Evolutionary conservation across 2,329 filamentous ascomycete genomes (phyloP), one percentile per base, ranked within the genome.

Genomic region (Neopestalotiopsis rosae): DNA sequence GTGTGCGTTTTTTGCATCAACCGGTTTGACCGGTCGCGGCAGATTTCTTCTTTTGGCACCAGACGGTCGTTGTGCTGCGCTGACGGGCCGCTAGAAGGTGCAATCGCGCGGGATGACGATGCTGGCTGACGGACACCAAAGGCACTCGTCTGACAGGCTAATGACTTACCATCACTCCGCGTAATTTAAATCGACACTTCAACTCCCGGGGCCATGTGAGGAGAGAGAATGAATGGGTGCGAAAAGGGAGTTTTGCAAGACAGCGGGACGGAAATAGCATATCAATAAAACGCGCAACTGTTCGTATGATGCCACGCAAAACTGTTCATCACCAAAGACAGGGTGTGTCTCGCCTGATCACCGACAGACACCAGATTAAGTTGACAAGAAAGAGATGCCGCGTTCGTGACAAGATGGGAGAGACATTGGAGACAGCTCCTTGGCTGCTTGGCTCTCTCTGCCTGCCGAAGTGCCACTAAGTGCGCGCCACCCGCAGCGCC

Each of bases 91-190:
- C 17, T 52, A 2, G 17, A 52, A 17, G 45, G 17, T 17, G 45
- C 20, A 20, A 17, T 17, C 45, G 20, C 45, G 45, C 17, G 20
- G 17, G 45, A 52, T 52, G 45, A 52, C 45, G 45, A 20, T 20
- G 45, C 45, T 52, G 45, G 45, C 45, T 52, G 45, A 52, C 45
- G 45, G 45, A 10, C 45, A 52, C 45, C 45, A 52, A 12, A 52
- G 17, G 45, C n/a, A 7, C 20, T 52, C 45, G 45, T 52, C 45
- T 52, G 45, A 52, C 45, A 52, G 45, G 45, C 45, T 52, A 52
- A 52, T 52, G 45, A 52, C 20, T 52, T 52, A 52, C 45, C 45
- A 52, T 52, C 45, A 52, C 45, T 52, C 45, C 45, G 45, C 45
- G 45, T 52, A 52, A 52, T 52, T 52, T 52, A n/a, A 52, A 24